Conservation (phyloP, 1,284 basidiomycete genomes). For the Cystobasidiaceae sp. region DNA sequence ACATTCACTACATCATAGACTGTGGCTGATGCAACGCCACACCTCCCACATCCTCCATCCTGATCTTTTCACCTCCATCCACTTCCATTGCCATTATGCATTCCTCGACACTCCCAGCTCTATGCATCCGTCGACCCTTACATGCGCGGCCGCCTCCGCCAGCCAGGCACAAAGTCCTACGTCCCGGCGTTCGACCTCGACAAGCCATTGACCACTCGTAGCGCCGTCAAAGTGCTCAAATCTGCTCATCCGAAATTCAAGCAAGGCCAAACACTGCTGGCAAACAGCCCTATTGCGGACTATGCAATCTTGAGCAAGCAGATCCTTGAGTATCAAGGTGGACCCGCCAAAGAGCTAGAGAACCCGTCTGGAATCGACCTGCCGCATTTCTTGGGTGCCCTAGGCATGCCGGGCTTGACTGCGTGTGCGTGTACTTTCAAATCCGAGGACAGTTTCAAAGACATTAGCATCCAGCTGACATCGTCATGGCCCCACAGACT, state of each 20-base stretch:
- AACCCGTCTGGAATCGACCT: conserved; percentile 35
- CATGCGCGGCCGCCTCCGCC: conserved; percentile 36
- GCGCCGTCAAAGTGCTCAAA: conserved; percentile 35
- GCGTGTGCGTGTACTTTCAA: background rate
- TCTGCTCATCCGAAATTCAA: conserved; percentile 26
- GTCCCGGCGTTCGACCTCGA: conserved; percentile 32
- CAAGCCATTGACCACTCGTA: conserved; percentile 35
- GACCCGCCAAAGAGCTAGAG: conserved; percentile 24
- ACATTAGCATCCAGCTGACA: background rate
- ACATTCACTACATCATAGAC: too few relatives aligned
- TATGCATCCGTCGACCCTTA: conserved; percentile 19
- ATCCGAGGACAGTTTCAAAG: too few relatives aligned
- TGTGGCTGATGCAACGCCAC: too few relatives aligned
- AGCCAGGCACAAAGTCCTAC: conserved; percentile 34
- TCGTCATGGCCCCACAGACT: conserved; percentile 32
- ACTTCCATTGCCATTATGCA: background rate
- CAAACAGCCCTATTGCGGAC: conserved; percentile 27
- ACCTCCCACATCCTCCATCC: too few relatives aligned
- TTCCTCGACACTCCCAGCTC: background rate
- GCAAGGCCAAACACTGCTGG: conserved; percentile 30
- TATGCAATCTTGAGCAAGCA: conserved; percentile 32
- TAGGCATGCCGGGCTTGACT: conserved; percentile 50
- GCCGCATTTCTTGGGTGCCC: conserved; percentile 52
- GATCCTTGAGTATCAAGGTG: background rate
- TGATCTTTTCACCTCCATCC: background rate